phyloP scores from a whole-genome alignment of 352 stramenopile species.

The Saprolegnia diclina region DNA sequence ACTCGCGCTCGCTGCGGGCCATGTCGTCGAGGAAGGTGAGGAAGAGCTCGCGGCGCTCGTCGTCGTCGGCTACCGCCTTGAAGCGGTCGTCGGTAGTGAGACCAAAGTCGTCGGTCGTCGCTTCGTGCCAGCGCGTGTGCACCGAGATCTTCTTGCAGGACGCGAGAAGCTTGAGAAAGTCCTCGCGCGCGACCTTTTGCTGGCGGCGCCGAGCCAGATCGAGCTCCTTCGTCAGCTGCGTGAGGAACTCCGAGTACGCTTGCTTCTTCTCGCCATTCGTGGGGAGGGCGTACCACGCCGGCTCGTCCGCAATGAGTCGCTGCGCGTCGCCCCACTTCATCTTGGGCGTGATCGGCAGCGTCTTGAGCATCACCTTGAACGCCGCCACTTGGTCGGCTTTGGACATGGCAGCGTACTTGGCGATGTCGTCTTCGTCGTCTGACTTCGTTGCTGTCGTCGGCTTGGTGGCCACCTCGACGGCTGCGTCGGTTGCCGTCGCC shows the following conservation, averaged over 20 bases:
- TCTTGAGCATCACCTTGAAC: constrained; percentile 70
- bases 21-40: constrained; percentile 58
- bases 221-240: constrained; percentile 57
- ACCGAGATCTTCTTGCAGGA: constrained; percentile 42
- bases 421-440: constrained; percentile 39
- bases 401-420: constrained; percentile 45
- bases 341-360: constrained; percentile 50
- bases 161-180: constrained; percentile 64
- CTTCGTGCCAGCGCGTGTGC: constrained; percentile 40
- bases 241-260: constrained; percentile 75
- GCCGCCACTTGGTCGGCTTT: constrained; percentile 43
- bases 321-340: constrained; percentile 73
- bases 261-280: constrained; percentile 81
- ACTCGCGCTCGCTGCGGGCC: constrained; percentile 39
- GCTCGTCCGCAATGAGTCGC: constrained; percentile 52
- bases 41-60: constrained; percentile 70
- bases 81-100: constrained; percentile 62
- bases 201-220: constrained; percentile 60
- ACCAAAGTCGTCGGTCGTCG: constrained; percentile 41
- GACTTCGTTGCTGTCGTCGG: constrained; percentile 11
- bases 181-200: constrained; percentile 66
- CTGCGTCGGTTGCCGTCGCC: constrained; percentile 27
- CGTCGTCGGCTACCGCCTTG: constrained; percentile 49
- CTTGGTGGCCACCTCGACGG: constrained; percentile 17
- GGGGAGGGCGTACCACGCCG: constrained; percentile 53